Evolutionary conservation across 2,329 filamentous ascomycete genomes (phyloP).

Genomic region (Trichophyton schoenleinii): DNA sequence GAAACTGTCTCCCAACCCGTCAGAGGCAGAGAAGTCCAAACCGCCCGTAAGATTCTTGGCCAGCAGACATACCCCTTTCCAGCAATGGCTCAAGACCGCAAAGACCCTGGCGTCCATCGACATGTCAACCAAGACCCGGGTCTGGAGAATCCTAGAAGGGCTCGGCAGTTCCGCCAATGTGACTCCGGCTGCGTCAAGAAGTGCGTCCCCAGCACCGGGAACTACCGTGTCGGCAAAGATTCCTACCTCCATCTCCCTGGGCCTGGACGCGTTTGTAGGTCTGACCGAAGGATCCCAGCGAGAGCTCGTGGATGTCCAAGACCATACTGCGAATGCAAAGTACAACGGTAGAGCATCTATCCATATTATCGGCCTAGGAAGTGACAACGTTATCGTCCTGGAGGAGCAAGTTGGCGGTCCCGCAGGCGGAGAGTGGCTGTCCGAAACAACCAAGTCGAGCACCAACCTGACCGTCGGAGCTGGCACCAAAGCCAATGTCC

Average conservation of each 20-base stretch:
- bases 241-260: conserved; percentile 45
- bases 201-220: conserved; percentile 33
- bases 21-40: conserved; percentile 47
- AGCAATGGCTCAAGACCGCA: conserved; percentile 61
- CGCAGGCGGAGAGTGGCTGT: conserved; percentile 44
- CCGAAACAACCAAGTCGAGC: conserved; percentile 33
- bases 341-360: conserved; percentile 65
- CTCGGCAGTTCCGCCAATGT: conserved; percentile 34
- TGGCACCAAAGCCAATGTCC: conserved; percentile 23
- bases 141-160: conserved; percentile 52
- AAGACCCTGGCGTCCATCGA: conserved; percentile 60
- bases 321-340: conserved; percentile 59
- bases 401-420: conserved; percentile 58
- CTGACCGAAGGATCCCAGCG: conserved; percentile 53
- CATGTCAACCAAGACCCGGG: conserved; percentile 57
- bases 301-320: conserved; percentile 50
- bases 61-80: conserved; percentile 56
- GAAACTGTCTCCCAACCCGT: conserved; percentile 53
- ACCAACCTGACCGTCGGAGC: conserved; percentile 41
- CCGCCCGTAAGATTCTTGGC: conserved; percentile 55
- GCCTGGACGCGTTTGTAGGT: conserved; percentile 49
- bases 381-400: conserved; percentile 65
- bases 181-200: conserved; percentile 33
- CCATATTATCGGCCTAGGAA: conserved; percentile 53
- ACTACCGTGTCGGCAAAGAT: conserved; percentile 31